Base-by-base conservation (phyloP, 148 eudicot genomes). In the Linanthus parryae region DNA sequence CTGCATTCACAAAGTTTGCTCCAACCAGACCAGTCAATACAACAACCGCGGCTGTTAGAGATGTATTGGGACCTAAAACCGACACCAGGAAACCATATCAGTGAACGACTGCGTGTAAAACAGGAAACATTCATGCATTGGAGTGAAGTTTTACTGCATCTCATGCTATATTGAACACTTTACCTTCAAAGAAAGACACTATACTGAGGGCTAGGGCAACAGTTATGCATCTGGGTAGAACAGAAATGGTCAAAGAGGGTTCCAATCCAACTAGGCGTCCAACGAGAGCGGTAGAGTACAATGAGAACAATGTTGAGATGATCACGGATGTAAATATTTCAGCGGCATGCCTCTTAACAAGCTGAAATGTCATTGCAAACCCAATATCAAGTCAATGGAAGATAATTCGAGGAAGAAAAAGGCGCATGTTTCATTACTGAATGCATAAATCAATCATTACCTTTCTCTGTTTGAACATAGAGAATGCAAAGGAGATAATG, bases 141-240 rank as follows among this genome's bases (percentile, higher is more conserved):
- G 17, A 42, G 20, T 42, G 16, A 16, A 1, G 17, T 39, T 39
- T 14, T 39, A 39, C 5, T 7, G 17, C 44, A 39, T 37, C 14
- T n/a, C 22, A 17, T 15, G 40, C 5, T 8, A 22, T 9, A 59
- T 22, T 19, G 26, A 26, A 50, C 29, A 8, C 38, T 62, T 45
- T 34, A 92, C 99, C 96, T 77, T 84, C 91, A 61, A 94, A 94
- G 48, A 94, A 71, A 35, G 81, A 73, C 21, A 82, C 83, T 33
- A 94, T 84, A 82, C 99, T 94, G 69, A 94, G 99, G 48, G 99
- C 99, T 26, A 94, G 70, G 17, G 99, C 99, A 48, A 94, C 96
- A n/a, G 99, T 94, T 40, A 94, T 82, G 73, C 99, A 94, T 56
- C 99, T 81, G 10, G 99, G 99, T 58, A 94, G 75, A 55, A 94